A percentile compares a stretch with the other conserved stretches of the same genome.
These are phyloP conservation scores for Uronychia setigera DNA, from an alignment of 73 alveolate species.

Conservation along the genomic window DNA sequence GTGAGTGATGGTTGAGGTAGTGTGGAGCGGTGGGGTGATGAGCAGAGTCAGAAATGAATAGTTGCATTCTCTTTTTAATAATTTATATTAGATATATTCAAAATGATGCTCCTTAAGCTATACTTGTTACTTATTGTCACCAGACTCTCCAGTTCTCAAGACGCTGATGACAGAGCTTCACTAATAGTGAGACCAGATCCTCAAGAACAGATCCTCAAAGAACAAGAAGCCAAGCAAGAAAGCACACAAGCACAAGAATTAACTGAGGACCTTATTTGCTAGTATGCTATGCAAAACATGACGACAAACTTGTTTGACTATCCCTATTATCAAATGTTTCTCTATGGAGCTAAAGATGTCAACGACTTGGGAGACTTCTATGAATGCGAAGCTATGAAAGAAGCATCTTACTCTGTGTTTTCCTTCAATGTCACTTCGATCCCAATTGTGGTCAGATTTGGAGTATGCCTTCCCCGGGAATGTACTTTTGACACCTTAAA, in stretches of 20 bases:
- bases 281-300: background rate
- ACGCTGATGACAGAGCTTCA: too few species aligned
- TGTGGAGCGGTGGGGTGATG: too few species aligned
- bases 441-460: constrained; percentile 21
- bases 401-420: constrained; percentile 11
- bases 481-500: constrained; percentile 7
- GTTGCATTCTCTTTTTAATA: too few species aligned
- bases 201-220: too few species aligned
- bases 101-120: too few species aligned
- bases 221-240: too few species aligned
- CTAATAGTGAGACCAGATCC: too few species aligned
- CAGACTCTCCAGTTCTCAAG: too few species aligned
- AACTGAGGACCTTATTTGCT: background rate
- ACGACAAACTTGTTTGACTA: constrained; percentile 1
- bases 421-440: constrained; percentile 4
- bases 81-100: too few species aligned
- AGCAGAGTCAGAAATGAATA: too few species aligned
- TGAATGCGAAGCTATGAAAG: constrained; percentile 1
- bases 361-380: constrained; percentile 17
- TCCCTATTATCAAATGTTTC: background rate
- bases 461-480: constrained; percentile 23
- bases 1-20: too few species aligned
- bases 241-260: background rate
- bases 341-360: background rate
- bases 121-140: too few species aligned